Percentiles rank a stretch among this genome's conserved stretches.
These are phyloP conservation scores for Blastomyces gilchristii DNA, from an alignment of 2,329 filamentous ascomycete genomes.

Conservation along the genomic window DNA sequence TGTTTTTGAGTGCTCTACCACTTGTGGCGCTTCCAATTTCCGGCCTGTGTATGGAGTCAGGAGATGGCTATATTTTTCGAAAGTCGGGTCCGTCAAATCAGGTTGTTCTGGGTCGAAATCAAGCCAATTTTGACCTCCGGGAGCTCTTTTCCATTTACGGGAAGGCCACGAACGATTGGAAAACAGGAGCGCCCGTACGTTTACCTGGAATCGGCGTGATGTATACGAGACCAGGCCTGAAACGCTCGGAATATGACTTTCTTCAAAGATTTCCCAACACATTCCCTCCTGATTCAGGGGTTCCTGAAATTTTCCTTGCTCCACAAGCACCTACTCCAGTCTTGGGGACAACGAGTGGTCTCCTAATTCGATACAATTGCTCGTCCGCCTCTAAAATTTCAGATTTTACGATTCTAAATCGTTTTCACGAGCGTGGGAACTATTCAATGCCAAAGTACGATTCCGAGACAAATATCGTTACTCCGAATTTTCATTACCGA, in stretches of 20 bases:
- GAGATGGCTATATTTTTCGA: conserved; percentile 1
- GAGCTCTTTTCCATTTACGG: neutral
- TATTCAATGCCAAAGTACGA: neutral
- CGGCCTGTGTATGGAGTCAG: conserved; percentile 3
- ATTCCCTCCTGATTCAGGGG: neutral
- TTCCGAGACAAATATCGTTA: neutral
- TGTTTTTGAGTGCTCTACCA: neutral
- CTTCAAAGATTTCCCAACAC: neutral
- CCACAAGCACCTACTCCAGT: conserved; percentile 2
- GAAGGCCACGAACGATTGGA: neutral
- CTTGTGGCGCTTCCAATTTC: conserved; percentile 2
- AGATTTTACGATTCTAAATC: conserved; percentile 3
- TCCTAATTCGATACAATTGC: conserved; percentile 5
- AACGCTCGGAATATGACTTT: conserved; percentile 5
- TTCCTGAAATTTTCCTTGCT: neutral
- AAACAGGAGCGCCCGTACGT: neutral
- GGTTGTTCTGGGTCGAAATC: neutral
- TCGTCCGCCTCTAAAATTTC: neutral
- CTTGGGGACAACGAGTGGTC: neutral
- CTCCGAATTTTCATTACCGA: neutral
- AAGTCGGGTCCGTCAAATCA: neutral
- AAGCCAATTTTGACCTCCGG: neutral
- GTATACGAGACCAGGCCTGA: conserved; percentile 1
- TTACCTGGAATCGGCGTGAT: conserved; percentile 2
- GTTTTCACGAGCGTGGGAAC: neutral